Base-by-base conservation (phyloP, 345 rosid genomes). In the Populus deltoides region DNA sequence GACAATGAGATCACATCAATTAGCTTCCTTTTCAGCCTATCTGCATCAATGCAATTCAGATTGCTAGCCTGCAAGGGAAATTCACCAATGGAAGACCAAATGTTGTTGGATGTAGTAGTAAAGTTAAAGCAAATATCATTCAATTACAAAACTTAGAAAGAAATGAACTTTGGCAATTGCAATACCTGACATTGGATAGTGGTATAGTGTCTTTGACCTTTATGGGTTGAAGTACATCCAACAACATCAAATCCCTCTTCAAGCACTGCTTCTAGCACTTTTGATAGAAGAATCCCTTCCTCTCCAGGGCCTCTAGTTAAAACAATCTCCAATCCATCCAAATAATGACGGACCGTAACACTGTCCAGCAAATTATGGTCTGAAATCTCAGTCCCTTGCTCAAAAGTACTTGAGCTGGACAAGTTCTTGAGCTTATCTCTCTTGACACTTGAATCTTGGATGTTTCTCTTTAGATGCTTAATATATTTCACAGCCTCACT, bases 401-500 rank as follows among this genome's bases (percentile, higher is more conserved):
- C 80, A 76, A 38, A 69, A 75, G 77, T 27, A n/a, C 66, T 75
- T 25, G 71, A 80, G 72, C 72, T 84, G 3, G 78, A 77, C 69
- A 81, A 66, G 65, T 71, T 75, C 66, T 87, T 86, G 20, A 89
- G 81, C 59, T 85, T 82, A 25, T 88, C 85, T 80, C 86, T 89
- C 78, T 80, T 83, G 43, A 24, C 79, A 71, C 88, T 69, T 41
- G 90, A 77, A 41, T 84, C 91, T 72, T 84, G 78, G 68, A 83
- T 79, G 79, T 85, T 89, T 67, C 39, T 79, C 75, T 86, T 84
- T 12, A 89, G 76, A 74, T 86, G 81, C 71, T 80, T 88, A 76
- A 94, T 89, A 74, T 92, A 90, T 61, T 89, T 89, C 79, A 83
- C 88, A 2, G 94, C 94, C 83, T 87, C 97, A 66, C 87, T 73